Evolutionary conservation across 2,329 filamentous ascomycete species (phyloP).

Genomic region (Clonostachys sp.): DNA sequence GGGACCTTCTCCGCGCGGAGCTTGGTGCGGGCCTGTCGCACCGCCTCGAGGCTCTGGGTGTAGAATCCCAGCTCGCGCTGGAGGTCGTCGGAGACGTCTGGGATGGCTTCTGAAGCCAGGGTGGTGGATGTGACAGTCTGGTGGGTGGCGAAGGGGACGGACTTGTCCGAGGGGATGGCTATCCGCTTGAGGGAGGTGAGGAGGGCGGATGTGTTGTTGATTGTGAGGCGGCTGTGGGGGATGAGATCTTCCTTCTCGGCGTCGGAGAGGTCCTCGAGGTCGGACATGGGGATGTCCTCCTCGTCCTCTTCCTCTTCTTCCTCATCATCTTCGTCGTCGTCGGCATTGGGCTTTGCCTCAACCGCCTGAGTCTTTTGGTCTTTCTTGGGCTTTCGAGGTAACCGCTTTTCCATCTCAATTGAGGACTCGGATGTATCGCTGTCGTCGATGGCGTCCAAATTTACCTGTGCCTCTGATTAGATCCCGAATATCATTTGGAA

Average conservation of each 20-base stretch:
- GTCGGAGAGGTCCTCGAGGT: constrained; percentile 72
- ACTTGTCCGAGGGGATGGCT: constrained; percentile 56
- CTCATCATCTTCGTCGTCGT: constrained; percentile 47
- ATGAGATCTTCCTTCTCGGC: constrained; percentile 84
- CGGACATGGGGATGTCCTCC: constrained; percentile 85
- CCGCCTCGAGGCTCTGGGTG: constrained; percentile 79
- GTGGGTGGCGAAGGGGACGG: constrained; percentile 76
- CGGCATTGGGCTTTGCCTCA: constrained; percentile 7
- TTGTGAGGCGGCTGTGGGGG: constrained; percentile 87
- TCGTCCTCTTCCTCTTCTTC: constrained; percentile 71
- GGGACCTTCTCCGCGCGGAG: constrained; percentile 78
- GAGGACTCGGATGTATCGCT: constrained; percentile 64
- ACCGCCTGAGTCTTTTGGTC: constrained; percentile 22
- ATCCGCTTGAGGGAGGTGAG: constrained; percentile 76
- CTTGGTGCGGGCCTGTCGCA: constrained; percentile 64
- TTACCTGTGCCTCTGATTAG: constrained; percentile 26
- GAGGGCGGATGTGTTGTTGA: constrained; percentile 93
- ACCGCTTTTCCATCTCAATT: constrained; percentile 72
- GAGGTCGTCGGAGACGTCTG: constrained; percentile 86
- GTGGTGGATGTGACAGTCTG: constrained; percentile 68
- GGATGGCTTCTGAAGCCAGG: constrained; percentile 62
- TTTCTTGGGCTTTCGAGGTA: constrained; percentile 46
- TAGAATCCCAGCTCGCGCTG: constrained; percentile 92
- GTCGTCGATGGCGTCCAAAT: constrained; percentile 54
- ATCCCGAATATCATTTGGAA: not conserved